Base-by-base conservation (phyloP, 441 rosid genomes). In the Eutrema salsugineum region DNA sequence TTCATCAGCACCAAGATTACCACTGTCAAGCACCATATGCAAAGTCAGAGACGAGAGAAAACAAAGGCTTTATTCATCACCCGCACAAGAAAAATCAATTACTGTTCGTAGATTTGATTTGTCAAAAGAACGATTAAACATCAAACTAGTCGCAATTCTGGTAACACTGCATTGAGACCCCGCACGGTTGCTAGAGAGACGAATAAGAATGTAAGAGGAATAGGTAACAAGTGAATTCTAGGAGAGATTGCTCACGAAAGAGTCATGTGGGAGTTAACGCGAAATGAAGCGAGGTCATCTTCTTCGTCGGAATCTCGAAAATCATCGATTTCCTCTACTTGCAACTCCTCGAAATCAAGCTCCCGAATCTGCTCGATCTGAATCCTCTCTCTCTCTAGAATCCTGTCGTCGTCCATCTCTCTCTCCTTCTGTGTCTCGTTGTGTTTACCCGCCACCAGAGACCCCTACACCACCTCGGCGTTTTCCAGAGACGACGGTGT, bases 321-420 rank as follows among this genome's bases (percentile, higher is more conserved):
- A 55, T 80, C 85, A 0, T 89, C 98, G 50, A 90, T 94, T 78
- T 90, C 99, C 70, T 91, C 97, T 22, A 90, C 86, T 75, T 90
- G 97, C 66, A 91, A 71, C 36, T 90, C 97, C 77, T 91, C 95
- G 69, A 81, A 79, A 32, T 94, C 97, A 68, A 94, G 97, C 84
- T 84, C 83, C 6, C 94, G 84, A 79, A 88, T 91, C 68, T 91
- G 97, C 82, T 87, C 87, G 63, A 94, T 94, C 78, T 84, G 97
- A 11, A 72, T 88, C 86, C 92, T 84, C 84, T 91, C 99, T 55
- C 82, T 77, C 82, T 79, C 98, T 15, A 74, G 46, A 56, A 87
- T 66, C 47, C 81, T 68, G 17, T 68, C 75, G 15, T 74, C 68
- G 46, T 73, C 72, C 82, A 78, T 54, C 43, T 78, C 56, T 66